A percentile compares a stretch with the other conserved stretches of the same genome.
These are phyloP conservation scores for Apium graveolens DNA, from an alignment of 129 eudicot species.

Conservation along the genomic window DNA sequence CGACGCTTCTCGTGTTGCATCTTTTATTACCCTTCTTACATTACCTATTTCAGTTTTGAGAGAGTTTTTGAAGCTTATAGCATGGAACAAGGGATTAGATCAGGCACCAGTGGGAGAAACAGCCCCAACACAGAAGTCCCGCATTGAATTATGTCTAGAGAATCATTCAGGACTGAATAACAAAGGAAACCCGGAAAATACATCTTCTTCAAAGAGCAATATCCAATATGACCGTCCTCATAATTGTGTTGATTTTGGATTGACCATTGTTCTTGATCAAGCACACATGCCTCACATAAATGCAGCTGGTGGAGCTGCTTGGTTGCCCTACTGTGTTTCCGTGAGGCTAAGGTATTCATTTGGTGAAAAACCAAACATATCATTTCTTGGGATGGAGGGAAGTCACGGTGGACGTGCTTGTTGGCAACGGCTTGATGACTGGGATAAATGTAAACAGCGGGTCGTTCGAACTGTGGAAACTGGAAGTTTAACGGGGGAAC, in stretches of 20 bases:
- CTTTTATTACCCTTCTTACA: conserved; percentile 89
- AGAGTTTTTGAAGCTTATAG: conserved; percentile 83
- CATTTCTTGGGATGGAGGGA: conserved; percentile 94
- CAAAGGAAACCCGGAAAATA: conserved; percentile 41
- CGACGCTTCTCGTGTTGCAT: conserved; percentile 97
- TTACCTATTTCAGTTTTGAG: conserved; percentile 80
- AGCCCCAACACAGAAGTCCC: conserved; percentile 75
- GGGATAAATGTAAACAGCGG: conserved; percentile 84
- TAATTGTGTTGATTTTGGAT: conserved; percentile 83
- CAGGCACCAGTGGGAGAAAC: conserved; percentile 61
- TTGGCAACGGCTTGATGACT: conserved; percentile 72
- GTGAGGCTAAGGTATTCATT: conserved; percentile 77
- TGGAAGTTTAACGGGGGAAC: conserved; percentile 51
- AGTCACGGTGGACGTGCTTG: conserved; percentile 96
- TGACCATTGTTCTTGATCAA: conserved; percentile 90
- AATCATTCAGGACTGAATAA: conserved; percentile 56
- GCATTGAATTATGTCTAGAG: conserved; percentile 92
- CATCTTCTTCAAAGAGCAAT: conserved; percentile 68
- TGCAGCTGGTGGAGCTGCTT: conserved; percentile 98
- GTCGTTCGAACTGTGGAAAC: conserved; percentile 60
- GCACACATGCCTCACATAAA: conserved; percentile 77
- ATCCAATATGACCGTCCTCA: conserved; percentile 78
- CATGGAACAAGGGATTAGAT: conserved; percentile 81
- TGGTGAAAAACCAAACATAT: conserved; percentile 67
- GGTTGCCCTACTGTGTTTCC: conserved; percentile 96